phyloP scores from a whole-genome alignment of 2,329 filamentous ascomycete genomes.

The Fusarium drepaniforme region DNA sequence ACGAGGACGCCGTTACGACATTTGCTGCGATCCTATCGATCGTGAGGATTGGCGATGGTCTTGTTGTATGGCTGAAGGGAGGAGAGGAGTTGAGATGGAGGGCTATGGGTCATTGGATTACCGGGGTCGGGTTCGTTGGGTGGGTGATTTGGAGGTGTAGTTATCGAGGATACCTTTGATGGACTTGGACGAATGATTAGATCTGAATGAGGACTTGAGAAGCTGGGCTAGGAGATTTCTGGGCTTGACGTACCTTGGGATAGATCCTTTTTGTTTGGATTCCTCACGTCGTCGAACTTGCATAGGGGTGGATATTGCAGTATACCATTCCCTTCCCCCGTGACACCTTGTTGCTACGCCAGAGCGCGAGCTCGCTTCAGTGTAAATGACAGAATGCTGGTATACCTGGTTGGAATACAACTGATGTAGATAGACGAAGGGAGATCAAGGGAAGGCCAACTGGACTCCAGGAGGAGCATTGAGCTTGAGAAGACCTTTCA shows the following conservation, averaged over 20 bases:
- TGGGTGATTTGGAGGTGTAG: slow-evolving; percentile 45
- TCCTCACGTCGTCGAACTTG: not conserved
- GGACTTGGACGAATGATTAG: not conserved
- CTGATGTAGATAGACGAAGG: not conserved
- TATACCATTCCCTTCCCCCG: not conserved
- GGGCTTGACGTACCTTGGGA: not conserved
- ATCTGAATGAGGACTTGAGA: not conserved
- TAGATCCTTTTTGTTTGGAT: not conserved
- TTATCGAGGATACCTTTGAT: not conserved
- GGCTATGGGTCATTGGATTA: slow-evolving; percentile 45
- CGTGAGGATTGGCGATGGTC: slow-evolving; percentile 48
- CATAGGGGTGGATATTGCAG: not conserved
- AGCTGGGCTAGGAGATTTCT: not conserved
- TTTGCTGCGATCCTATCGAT: slow-evolving; percentile 45
- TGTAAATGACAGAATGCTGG: not conserved
- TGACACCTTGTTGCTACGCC: not conserved
- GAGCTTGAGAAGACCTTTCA: not conserved
- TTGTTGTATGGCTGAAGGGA: slow-evolving; percentile 49
- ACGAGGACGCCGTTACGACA: slow-evolving; percentile 45
- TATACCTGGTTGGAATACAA: not conserved
- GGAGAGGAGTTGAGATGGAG: slow-evolving; percentile 39
- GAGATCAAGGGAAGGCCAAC: not conserved
- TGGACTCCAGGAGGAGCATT: too few species aligned
- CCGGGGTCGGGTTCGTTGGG: slow-evolving; percentile 36
- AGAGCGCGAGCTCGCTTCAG: not conserved